Base-by-base conservation (phyloP, 371 early-diverging fungal species). In the Mortierella sp. region DNA sequence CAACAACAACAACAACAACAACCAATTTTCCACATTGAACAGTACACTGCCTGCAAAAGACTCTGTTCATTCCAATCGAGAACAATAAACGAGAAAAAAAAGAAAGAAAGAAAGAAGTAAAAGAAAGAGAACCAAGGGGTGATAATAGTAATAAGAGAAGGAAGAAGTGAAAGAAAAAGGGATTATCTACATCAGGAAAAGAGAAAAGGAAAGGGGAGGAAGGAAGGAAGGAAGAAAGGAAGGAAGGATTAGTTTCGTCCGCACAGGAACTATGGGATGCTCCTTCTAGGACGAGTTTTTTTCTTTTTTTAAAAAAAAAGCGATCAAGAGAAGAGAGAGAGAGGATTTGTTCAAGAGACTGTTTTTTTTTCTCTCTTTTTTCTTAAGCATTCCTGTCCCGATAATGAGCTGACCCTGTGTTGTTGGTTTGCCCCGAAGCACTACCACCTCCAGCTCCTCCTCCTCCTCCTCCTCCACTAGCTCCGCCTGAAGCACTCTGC, bases 301-400 rank as follows among this genome's bases (percentile, higher is more conserved):
- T n/a, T n/a, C n/a, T n/a, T n/a, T n/a, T n/a, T n/a, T n/a, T n/a
- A 21, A 11, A 9, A 29, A 48, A 65, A 45, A 29, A 45, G 43
- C 46, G 56, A 57, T n/a, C 18, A 14, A 28, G 45, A 37, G 26
- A 14, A 18, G 19, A 21, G 9, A 19, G 29, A 29, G 30, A 21
- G 7, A 18, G 61, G 50, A 47, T 19, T n/a, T 47, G 25, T 25
- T 46, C 46, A 23, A 18, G 60, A 18, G 43, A 47, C 7, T 60
- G 60, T n/a, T 60, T 43, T 46, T 26, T 47, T 26, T 43, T 26
- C 46, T 47, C 15, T 60, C 46, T 47, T 43, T 47, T 26, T 56
- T 12, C 16, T n/a, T 19, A 37, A 18, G n/a, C 25, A 26, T 19
- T 53, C 53, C 26, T 19, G 12, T 53, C 53, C 25, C 46, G 44